Evolutionary conservation across 352 stramenopile species (phyloP), one percentile per base, ranked within the genome.

Genomic region (Elongisporangium undulatum): DNA sequence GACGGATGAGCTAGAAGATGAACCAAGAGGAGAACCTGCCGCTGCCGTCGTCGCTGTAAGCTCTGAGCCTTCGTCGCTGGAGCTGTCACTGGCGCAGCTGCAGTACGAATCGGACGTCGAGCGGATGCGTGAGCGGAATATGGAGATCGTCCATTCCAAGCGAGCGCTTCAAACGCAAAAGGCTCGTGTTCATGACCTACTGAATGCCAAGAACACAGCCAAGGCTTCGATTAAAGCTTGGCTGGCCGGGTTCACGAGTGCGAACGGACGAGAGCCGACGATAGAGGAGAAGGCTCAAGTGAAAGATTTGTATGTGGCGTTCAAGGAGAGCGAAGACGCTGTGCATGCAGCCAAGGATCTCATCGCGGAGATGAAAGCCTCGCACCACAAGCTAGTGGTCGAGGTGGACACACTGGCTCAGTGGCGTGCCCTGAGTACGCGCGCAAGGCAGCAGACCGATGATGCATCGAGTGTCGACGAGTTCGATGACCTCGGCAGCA

Each of bases 251-350:
- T 94, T 94, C 38, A 70, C 87, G 56, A 49, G 52, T 12, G 60
- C 68, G 38, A 62, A 88, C 53, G 63, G 67, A 0, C 71, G 79
- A 0, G 82, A 91, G 0, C 84, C 82, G 6, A 77, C 70, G 21
- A 83, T 91, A n/a, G 74, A 89, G n/a, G 84, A 94, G 48, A 92
- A 94, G 53, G 71, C 82, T 8, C 69, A 82, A 39, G 84, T 91
- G 26, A 91, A 92, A 50, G 79, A 89, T 20, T 61, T 89, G 34
- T 94, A 94, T 48, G 21, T 90, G 20, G 68, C 69, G 20, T 94
- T 94, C 70, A 92, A 94, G 62, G 68, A 72, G n/a, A 69, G 66
- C 8, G 84, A 94, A 45, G 79, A 82, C 2, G 68, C 66, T 16
- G 86, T 72, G 52, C 84, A 72, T 16, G 19, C 38, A 10, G 56